phyloP scores from a whole-genome alignment of 2,329 filamentous ascomycete species.

The Penicillium sp. region DNA sequence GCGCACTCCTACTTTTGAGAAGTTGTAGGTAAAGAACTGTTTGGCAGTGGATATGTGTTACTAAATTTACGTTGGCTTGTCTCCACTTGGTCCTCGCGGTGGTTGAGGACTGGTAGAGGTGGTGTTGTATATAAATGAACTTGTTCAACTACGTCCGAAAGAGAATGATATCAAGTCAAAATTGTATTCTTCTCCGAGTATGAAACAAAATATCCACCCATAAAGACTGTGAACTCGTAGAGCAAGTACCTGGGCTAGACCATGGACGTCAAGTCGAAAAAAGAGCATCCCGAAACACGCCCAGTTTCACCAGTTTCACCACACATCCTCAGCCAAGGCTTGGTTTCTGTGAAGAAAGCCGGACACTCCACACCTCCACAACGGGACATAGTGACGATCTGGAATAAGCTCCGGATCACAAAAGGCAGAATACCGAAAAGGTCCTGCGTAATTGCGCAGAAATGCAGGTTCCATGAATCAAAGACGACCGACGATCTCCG shows the following conservation, averaged over 20 bases:
- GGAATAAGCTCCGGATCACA: slow-evolving; percentile 7
- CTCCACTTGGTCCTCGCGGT: background rate
- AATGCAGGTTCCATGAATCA: slow-evolving; percentile 30
- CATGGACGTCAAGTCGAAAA: background rate
- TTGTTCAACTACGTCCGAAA: background rate
- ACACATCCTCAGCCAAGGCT: background rate
- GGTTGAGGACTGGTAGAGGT: background rate
- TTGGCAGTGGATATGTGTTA: background rate
- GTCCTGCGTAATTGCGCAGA: slow-evolving; percentile 2
- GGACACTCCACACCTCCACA: background rate
- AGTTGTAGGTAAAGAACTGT: slow-evolving; percentile 49
- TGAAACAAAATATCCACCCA: background rate
- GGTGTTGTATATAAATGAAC: background rate
- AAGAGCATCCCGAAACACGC: background rate
- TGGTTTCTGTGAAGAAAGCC: background rate
- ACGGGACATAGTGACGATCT: background rate
- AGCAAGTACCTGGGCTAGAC: background rate
- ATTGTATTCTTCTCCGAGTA: background rate
- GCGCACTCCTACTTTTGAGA: slow-evolving; percentile 81
- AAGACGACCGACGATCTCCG: slow-evolving; percentile 14
- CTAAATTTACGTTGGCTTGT: background rate
- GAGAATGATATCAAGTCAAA: background rate
- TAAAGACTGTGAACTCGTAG: background rate
- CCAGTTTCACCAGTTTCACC: background rate
- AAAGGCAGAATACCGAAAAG: slow-evolving; percentile 3